phyloP scores from a whole-genome alignment of 2,329 filamentous ascomycete genomes.

The Aspergillus clavatus region DNA sequence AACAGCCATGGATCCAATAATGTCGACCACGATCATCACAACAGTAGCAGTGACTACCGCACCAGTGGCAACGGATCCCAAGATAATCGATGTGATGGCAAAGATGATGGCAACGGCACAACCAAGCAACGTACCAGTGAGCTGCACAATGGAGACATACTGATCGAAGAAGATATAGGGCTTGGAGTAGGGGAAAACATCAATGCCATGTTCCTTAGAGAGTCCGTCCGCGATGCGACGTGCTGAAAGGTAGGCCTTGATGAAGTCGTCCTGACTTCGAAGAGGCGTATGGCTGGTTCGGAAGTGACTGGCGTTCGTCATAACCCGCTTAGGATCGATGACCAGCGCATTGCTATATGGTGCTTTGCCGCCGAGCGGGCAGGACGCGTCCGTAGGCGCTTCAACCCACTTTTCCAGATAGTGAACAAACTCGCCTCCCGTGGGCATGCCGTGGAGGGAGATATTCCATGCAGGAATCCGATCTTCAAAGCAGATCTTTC shows the following conservation, averaged over 20 bases:
- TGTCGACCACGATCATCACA: conserved; percentile 87
- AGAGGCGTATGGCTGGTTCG: conserved; percentile 83
- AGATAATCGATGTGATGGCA: conserved; percentile 68
- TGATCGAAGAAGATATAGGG: conserved; percentile 99
- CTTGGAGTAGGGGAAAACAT: conserved; percentile 93
- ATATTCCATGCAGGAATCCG: conserved; percentile 83
- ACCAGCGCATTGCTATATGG: conserved; percentile 82
- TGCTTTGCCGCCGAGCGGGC: conserved; percentile 82
- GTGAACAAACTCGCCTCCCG: conserved; percentile 81
- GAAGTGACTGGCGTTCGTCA: conserved; percentile 82
- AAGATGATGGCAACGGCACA: conserved; percentile 84
- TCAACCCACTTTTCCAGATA: conserved; percentile 81
- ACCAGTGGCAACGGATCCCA: conserved; percentile 79
- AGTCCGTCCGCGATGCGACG: conserved; percentile 81
- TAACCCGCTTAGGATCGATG: conserved; percentile 62
- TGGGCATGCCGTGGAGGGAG: conserved; percentile 84
- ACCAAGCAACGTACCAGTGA: conserved; percentile 74
- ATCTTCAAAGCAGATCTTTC: conserved; percentile 70
- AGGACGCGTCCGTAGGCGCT: conserved; percentile 74
- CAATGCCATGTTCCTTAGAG: conserved; percentile 63
- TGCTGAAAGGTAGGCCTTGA: conserved; percentile 81
- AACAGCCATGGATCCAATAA: conserved; percentile 90
- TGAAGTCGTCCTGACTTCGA: conserved; percentile 86
- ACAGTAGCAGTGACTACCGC: conserved; percentile 81
- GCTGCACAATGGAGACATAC: conserved; percentile 75